phyloP scores from a whole-genome alignment of 2,329 filamentous ascomycete species.

The Dactylellina sp. region DNA sequence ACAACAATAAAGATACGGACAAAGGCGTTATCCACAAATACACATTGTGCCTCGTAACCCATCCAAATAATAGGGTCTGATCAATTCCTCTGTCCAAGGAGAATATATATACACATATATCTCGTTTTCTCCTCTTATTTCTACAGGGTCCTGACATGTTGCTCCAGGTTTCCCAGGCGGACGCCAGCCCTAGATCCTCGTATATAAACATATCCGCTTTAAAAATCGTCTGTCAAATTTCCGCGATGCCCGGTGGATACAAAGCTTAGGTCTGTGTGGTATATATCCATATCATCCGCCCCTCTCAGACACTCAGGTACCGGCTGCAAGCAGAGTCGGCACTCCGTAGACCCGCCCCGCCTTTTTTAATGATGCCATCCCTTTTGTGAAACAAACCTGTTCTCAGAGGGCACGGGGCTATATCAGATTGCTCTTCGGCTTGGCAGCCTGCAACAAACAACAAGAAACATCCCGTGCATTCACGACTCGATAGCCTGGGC shows the following conservation, averaged over 20 bases:
- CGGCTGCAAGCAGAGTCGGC: background rate
- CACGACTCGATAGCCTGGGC: background rate
- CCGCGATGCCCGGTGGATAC: slow-evolving; percentile 26
- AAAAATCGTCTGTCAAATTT: slow-evolving; percentile 31
- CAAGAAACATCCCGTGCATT: background rate
- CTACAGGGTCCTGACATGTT: too few species aligned
- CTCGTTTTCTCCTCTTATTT: background rate
- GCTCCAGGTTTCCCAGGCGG: too few species aligned
- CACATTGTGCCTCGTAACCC: background rate
- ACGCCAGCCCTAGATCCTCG: background rate
- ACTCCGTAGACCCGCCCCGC: slow-evolving; percentile 3
- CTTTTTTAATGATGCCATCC: background rate
- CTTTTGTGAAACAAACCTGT: slow-evolving; percentile 4
- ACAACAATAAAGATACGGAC: background rate
- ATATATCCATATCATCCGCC: slow-evolving; percentile 31
- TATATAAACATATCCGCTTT: slow-evolving; percentile 14
- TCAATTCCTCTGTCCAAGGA: too few species aligned
- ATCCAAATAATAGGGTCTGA: too few species aligned
- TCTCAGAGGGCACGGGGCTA: background rate
- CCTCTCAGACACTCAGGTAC: slow-evolving; percentile 26
- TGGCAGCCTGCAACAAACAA: slow-evolving; percentile 8
- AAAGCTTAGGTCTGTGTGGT: background rate
- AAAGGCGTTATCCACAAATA: background rate
- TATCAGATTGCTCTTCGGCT: slow-evolving; percentile 10
- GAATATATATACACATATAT: too few species aligned